Evolutionary conservation across 176 grass and related monocot species (phyloP).

Genomic region (Bonia amplexicaulis): DNA sequence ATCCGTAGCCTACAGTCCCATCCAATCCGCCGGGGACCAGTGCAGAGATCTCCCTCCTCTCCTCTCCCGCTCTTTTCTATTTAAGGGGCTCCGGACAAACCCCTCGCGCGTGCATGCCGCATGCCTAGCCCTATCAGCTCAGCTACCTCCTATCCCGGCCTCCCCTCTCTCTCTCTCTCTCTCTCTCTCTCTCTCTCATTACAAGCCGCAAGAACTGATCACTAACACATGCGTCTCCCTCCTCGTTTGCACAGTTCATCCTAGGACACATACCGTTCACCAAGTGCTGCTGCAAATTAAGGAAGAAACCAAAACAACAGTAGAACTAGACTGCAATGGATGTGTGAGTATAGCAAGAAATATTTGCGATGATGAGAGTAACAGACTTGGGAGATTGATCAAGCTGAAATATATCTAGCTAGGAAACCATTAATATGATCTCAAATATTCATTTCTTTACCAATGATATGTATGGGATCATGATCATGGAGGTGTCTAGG

Average conservation of each 20-base stretch:
- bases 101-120: constrained; percentile 23
- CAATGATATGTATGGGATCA: constrained; percentile 17
- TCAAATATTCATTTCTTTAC: constrained; percentile 31
- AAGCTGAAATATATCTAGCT: neutral
- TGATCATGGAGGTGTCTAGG: neutral
- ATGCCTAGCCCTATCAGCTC: constrained; percentile 1
- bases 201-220: neutral
- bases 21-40: constrained; percentile 54
- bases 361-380: neutral
- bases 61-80: constrained; percentile 31
- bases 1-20: constrained; percentile 40
- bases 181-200: neutral
- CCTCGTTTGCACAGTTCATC: constrained; percentile 23
- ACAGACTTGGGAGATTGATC: neutral
- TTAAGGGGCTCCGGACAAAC: constrained; percentile 26
- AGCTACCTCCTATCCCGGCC: no score
- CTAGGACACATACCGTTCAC: neutral
- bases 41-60: constrained; percentile 13
- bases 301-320: neutral
- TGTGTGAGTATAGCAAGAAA: neutral
- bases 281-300: constrained; percentile 14
- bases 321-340: neutral
- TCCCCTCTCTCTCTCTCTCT: neutral
- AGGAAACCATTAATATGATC: constrained; percentile 3
- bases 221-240: neutral